Evolutionary conservation across 2,329 filamentous ascomycete genomes (phyloP), one percentile per base, ranked within the genome.

Genomic region (Fusarium sp.): DNA sequence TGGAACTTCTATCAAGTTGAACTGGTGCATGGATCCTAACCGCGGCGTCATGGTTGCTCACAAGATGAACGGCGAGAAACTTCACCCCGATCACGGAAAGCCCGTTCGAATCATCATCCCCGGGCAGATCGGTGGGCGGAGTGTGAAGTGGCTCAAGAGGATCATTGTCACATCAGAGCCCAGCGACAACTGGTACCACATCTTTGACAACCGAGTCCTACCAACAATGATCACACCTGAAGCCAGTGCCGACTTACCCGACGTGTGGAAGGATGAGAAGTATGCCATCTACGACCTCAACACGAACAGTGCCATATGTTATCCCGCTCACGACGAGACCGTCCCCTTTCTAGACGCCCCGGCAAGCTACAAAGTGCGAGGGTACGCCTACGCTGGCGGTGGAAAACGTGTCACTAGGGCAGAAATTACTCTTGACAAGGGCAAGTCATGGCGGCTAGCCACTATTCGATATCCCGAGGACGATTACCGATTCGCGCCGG

Each of bases 221-320:
- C 95, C 95, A 73, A 97, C 94, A 0, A 95, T 92, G 88, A 87
- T 98, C 17, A 92, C 92, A 12, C 94, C 95, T 0, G 94, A 97
- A 75, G 92, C 92, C 79, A 92, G 93, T 67, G 91, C 92, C 2
- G 89, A 92, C 71, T 86, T 95, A 62, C 89, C 91, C 0, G 89
- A 92, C 24, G 94, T 92, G 84, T 98, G 95, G 95, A 92, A 86
- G 77, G 95, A 98, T 79, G 95, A 98, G 72, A 89, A 94, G 69
- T 97, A 98, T 78, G 94, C 94, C 22, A 98, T 98, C 69, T 97
- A 98, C 80, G 95, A 98, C 76, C 88, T 98, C 10, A 97, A 93
- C 76, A 91, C 93, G 17, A 98, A 98, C 77, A 96, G 94, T 20
- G 94, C 93, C 7, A 92, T 92, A 44, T 94, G 90, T 42, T 94